These are phyloP conservation scores for Triangularia verruculosa DNA, from an alignment of 2,329 filamentous ascomycete species.

Conservation along the genomic window DNA sequence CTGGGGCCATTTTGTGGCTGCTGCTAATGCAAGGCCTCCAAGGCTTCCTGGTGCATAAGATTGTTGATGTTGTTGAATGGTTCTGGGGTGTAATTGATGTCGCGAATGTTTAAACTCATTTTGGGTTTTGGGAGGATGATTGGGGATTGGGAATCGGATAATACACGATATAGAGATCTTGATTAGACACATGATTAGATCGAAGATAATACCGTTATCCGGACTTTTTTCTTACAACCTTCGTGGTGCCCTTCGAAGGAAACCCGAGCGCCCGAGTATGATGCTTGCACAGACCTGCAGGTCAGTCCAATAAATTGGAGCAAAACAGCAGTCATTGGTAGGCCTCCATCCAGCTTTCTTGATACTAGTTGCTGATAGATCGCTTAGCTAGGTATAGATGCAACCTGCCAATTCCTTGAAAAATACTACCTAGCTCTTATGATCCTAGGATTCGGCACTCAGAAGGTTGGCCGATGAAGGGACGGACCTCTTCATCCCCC, in stretches of 20 bases:
- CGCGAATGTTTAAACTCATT: background rate
- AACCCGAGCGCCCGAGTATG: too few relatives aligned
- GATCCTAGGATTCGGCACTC: too few relatives aligned
- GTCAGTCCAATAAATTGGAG: too few relatives aligned
- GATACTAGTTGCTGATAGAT: too few relatives aligned
- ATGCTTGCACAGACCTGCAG: too few relatives aligned
- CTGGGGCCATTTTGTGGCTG: constrained; percentile 30
- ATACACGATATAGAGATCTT: background rate
- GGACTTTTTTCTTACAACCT: too few relatives aligned
- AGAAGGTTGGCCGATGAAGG: background rate
- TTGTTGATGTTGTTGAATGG: background rate
- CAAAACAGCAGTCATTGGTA: too few relatives aligned
- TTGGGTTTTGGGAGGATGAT: background rate
- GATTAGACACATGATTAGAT: background rate
- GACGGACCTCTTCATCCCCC: background rate
- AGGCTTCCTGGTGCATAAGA: background rate
- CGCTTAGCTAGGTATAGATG: too few relatives aligned
- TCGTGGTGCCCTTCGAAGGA: too few relatives aligned
- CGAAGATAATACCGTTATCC: background rate
- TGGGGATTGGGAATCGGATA: background rate
- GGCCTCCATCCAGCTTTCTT: too few relatives aligned
- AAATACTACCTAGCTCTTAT: too few relatives aligned
- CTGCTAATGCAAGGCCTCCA: constrained; percentile 30
- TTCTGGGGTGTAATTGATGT: background rate
- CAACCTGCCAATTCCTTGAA: too few relatives aligned